Base-by-base conservation (phyloP, 495 filamentous ascomycete species). In the Penicillium turbatum region DNA sequence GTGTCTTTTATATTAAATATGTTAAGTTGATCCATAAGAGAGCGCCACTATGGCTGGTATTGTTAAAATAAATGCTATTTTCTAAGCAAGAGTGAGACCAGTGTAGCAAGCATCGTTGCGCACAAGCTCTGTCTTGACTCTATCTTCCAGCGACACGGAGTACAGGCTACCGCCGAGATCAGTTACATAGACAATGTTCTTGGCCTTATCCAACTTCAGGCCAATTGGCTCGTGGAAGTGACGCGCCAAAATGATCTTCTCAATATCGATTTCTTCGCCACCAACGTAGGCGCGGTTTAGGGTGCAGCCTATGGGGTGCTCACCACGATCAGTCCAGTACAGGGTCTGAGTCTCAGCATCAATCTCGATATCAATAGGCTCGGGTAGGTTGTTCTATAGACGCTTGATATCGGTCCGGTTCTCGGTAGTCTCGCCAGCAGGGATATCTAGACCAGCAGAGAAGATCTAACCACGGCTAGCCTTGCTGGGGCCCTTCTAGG, bases 241-340 rank as follows among this genome's bases (percentile, higher is more conserved):
- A 6, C 72, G 51, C 1, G 68, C 71, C 19, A 76, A 26, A 37
- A 72, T 66, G 19, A 70, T 48, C 47, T 65, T 68, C 7, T 70
- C 57, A 31, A 55, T 39, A 37, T 57, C 57, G 24, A 38, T 24
- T 4, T 24, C 19, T 24, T 61, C 57, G 19, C 56, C 56, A 26
- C 54, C 57, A 13, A 71, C 46, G 40, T 60, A 55, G 0, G 64
- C 54, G 0, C 57, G 40, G 17, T 69, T 66, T 41, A 72, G 32
- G 13, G 66, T 54, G 50, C 61, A 63, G 10, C 70, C 70, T 13
- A 31, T 47, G 1, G 66, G 68, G 32, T 64, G 65, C 59, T 82
- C 78, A 2, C 80, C 80, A 0, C 79, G 72, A 55, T 81, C 79
- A 0, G 79, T 80, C 81, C 77, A 82, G 54, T 80, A 82, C 17